phyloP scores from a whole-genome alignment of 441 rosid genomes.

The Corymbia calophylla region DNA sequence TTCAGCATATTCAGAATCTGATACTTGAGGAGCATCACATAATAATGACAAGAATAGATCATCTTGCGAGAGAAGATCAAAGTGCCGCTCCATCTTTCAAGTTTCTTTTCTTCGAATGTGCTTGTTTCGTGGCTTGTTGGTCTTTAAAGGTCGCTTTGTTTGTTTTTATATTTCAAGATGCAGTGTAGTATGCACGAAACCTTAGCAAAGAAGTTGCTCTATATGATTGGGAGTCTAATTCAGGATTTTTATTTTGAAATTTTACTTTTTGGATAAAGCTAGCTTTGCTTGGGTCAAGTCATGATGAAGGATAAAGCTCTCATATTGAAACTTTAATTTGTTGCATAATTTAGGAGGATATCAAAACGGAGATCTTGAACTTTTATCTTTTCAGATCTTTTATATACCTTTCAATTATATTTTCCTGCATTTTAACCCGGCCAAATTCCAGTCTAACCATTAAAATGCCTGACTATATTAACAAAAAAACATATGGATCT shows the following conservation, averaged over 20 bases:
- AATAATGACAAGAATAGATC: not conserved
- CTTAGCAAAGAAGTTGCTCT: not conserved
- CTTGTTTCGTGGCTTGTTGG: not conserved
- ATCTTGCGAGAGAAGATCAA: not conserved
- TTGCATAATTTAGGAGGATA: not conserved
- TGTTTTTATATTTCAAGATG: not conserved
- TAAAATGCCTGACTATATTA: not conserved
- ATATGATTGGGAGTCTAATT: not conserved
- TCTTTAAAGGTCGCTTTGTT: not conserved
- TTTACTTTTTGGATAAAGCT: not conserved
- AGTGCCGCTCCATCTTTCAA: not conserved
- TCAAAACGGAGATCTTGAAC: not conserved
- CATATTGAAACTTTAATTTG: not conserved
- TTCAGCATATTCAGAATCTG: not conserved
- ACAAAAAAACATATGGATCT: not conserved
- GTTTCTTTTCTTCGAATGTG: not conserved
- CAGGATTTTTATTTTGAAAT: not conserved
- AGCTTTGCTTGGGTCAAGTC: not conserved
- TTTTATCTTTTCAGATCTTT: not conserved
- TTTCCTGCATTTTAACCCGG: accelerated
- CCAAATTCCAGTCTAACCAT: not conserved
- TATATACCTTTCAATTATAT: not conserved
- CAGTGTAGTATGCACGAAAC: not conserved
- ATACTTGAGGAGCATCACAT: not conserved
- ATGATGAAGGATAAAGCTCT: not conserved